Evolutionary conservation across 352 stramenopile species (phyloP).

Genomic region (Globisporangium apiculatum): DNA sequence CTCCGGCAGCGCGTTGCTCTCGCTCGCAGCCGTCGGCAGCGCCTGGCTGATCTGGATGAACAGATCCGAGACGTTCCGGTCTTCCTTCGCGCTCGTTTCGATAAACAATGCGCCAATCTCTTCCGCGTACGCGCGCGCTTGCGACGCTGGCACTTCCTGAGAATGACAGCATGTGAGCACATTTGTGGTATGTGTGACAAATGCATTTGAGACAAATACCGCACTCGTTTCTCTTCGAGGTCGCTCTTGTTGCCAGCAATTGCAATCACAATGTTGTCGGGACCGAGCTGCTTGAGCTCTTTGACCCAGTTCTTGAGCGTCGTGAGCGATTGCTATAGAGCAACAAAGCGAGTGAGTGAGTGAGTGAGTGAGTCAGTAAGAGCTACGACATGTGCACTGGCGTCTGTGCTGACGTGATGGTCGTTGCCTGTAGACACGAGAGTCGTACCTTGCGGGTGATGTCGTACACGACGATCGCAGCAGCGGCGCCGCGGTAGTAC

Average conservation of each 20-base stretch:
- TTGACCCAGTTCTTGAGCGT: conserved; percentile 95
- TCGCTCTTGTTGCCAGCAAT: conserved; percentile 95
- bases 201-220: conserved; percentile 2
- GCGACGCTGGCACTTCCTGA: conserved; percentile 80
- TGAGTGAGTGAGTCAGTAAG: neutral
- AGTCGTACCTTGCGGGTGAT: conserved; percentile 89
- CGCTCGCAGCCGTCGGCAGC: conserved; percentile 54
- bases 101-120: conserved; percentile 92
- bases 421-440: neutral
- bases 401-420: too few relatives aligned
- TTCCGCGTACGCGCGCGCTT: conserved; percentile 87
- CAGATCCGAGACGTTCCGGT: conserved; percentile 91
- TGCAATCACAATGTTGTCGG: conserved; percentile 92
- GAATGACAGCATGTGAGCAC: too few relatives aligned
- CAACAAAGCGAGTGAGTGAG: neutral
- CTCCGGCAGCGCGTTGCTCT: conserved; percentile 80
- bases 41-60: conserved; percentile 90
- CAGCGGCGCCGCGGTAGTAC: conserved; percentile 97
- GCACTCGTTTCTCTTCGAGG: conserved; percentile 78
- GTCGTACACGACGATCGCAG: conserved; percentile 98
- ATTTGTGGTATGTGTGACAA: too few relatives aligned
- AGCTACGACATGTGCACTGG: too few relatives aligned
- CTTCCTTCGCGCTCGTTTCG: conserved; percentile 92
- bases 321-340: conserved; percentile 77
- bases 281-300: conserved; percentile 89